A percentile compares a stretch with the other conserved stretches of the same genome.
phyloP scores from a whole-genome alignment of 371 early-diverging fungal genomes.

The Rhizopus stolonifer region DNA sequence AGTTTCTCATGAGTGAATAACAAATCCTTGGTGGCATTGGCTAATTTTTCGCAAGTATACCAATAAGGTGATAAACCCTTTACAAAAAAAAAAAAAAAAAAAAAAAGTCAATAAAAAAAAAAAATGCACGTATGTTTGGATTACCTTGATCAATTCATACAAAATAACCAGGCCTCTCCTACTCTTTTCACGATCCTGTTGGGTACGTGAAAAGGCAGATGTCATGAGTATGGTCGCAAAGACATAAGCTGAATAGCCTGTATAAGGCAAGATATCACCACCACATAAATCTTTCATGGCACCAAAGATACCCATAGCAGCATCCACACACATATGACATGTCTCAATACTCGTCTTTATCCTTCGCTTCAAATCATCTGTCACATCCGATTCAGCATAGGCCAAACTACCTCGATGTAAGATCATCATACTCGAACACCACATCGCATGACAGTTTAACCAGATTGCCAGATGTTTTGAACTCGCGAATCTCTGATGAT shows the following conservation, averaged over 20 bases:
- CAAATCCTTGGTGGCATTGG: slow-evolving; percentile 39
- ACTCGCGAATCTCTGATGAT: slow-evolving; percentile 33
- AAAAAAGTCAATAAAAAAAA: background rate
- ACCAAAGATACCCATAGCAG: slow-evolving; percentile 37
- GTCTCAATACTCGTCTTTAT: slow-evolving; percentile 35
- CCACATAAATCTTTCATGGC: slow-evolving; percentile 40
- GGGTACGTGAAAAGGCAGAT: slow-evolving; percentile 36
- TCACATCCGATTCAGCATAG: slow-evolving; percentile 22
- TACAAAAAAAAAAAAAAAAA: background rate
- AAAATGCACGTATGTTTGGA: background rate
- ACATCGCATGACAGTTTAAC: slow-evolving; percentile 39
- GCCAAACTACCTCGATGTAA: slow-evolving; percentile 47
- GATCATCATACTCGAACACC: slow-evolving; percentile 40
- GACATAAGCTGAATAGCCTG: slow-evolving; percentile 46
- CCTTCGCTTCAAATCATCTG: slow-evolving; percentile 22
- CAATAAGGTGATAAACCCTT: slow-evolving; percentile 34
- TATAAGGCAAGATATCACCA: slow-evolving; percentile 35
- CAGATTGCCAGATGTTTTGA: slow-evolving; percentile 30
- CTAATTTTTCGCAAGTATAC: slow-evolving; percentile 45
- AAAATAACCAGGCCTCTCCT: slow-evolving; percentile 25
- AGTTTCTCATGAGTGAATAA: slow-evolving; percentile 31
- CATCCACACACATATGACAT: slow-evolving; percentile 38
- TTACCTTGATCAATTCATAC: slow-evolving; percentile 28
- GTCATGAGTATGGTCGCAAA: slow-evolving; percentile 51
- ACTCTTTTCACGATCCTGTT: slow-evolving; percentile 37